These are phyloP conservation scores for Fragaria nilgerrensis DNA, from an alignment of 306 rosid species.

Conservation along the genomic window DNA sequence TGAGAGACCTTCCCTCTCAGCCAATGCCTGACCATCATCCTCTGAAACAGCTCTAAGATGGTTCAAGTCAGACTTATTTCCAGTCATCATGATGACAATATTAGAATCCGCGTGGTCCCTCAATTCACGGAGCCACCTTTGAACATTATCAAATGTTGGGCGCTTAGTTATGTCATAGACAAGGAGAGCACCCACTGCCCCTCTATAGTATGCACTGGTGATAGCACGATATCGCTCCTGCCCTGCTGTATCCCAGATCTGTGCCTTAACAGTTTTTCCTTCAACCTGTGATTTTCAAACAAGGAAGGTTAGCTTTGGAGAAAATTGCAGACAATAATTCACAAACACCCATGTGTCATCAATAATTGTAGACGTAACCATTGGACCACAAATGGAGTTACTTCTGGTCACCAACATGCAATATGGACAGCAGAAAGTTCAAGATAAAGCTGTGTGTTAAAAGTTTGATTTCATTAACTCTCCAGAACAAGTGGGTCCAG, in stretches of 20 bases:
- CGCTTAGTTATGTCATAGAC: constrained; percentile 94
- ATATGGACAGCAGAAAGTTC: background rate
- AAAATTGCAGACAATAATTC: background rate
- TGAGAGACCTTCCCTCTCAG: constrained; percentile 94
- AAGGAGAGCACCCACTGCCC: constrained; percentile 96
- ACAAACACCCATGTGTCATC: background rate
- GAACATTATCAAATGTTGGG: constrained; percentile 91
- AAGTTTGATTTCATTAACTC: background rate
- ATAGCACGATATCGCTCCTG: constrained; percentile 99
- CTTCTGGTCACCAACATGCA: background rate
- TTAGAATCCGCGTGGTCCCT: constrained; percentile 99
- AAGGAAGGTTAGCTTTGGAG: background rate
- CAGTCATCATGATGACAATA: constrained; percentile 98
- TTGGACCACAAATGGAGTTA: background rate
- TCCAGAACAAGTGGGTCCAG: background rate
- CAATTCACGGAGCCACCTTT: constrained; percentile 95
- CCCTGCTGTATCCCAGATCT: constrained; percentile 99
- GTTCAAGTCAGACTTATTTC: constrained; percentile 84
- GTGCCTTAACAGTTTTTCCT: constrained; percentile 97
- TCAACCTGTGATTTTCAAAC: constrained; percentile 58
- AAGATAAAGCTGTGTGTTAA: background rate
- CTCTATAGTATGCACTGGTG: constrained; percentile 97
- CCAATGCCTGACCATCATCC: constrained; percentile 84
- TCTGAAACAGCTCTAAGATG: constrained; percentile 88
- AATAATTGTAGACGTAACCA: background rate